Evolutionary conservation across 768 basidiomycete genomes (phyloP), one percentile per base, ranked within the genome.

Genomic region (Mycena epipterygia): DNA sequence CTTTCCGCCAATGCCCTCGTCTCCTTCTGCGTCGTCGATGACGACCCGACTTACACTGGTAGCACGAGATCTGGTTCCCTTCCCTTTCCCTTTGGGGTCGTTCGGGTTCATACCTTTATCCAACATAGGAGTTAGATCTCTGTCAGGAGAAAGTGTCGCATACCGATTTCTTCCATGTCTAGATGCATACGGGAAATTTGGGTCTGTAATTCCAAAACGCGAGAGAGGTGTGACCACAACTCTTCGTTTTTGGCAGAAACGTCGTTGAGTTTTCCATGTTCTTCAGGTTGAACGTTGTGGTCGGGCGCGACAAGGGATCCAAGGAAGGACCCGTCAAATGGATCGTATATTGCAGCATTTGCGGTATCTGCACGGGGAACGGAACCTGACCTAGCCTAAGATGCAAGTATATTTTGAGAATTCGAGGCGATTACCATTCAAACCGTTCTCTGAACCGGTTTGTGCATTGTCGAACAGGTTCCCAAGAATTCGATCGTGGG

Each of bases 121-220:
- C n/a, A n/a, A n/a, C n/a, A n/a, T n/a, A n/a, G n/a, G n/a, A n/a
- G n/a, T n/a, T n/a, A n/a, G n/a, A n/a, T n/a, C n/a, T n/a, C n/a
- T n/a, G n/a, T n/a, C n/a, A n/a, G n/a, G n/a, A n/a, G n/a, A n/a
- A n/a, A n/a, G n/a, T n/a, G n/a, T n/a, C n/a, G n/a, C n/a, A n/a
- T n/a, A 1, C 90, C 89, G 52, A 91, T 85, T 44, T 87, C 87
- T 77, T 95, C 93, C 91, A 95, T 92, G 29, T 91, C 89, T 13
- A 90, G 80, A 76, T 94, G 93, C 87, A 93, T 89, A 71, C 82
- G 83, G 7, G 93, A 90, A 37, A 95, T 89, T 71, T 93, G 89
- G 63, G 87, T 89, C 77, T 95, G 93, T 33, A 95, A 79, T 41
- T 90, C 90, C 70, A 93, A 78, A n/a, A 95, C 90, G 49, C 85